Base-by-base conservation (phyloP, 129 eudicot species). In the Sambucus nigra region DNA sequence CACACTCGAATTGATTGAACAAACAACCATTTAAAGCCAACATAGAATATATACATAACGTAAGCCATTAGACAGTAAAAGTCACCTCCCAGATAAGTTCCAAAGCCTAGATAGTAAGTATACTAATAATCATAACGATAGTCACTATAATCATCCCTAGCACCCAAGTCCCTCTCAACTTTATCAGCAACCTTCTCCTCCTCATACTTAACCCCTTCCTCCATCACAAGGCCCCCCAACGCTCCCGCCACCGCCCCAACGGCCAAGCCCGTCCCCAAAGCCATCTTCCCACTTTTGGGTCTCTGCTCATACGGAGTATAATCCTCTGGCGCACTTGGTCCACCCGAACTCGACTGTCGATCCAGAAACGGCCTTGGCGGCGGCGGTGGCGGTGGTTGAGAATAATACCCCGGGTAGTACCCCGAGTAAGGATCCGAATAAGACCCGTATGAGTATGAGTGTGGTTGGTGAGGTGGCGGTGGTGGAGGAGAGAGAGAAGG, bases 251-350 rank as follows among this genome's bases (percentile, higher is more conserved):
- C 75, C 3, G 75, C 88, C 33, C 83, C 96, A 5, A 73, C 84
- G 11, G 73, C 92, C 63, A 72, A 23, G 10, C 83, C 94, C 17
- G 74, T 50, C 20, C 81, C 83, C 35, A 78, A 13, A 19, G 79
- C 86, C 25, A 61, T 44, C 53, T 72, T 77, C 24, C 72, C 73
- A 7, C 47, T 12, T 32, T 63, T 61, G 5, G 12, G 80, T 60
- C 66, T 77, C 53, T 77, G 83, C 38, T 85, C 95, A 10, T 71
- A 74, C 4, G 79, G 77, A 0, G 69, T 53, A 25, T 72, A 88
- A 66, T 88, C 96, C 12, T 80, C 81, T 0, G 96, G 91, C 0
- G 94, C 94, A 28, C 89, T 83, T 14, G 96, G 96, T 33, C 80
- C 86, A 0, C 86, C 76, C 51, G 69, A 77, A 50, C 59, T 59